A percentile compares a stretch with the other conserved stretches of the same genome.
Evolutionary conservation across 306 rosid genomes (phyloP).

Genomic region (Pachyrhizus erosus): DNA sequence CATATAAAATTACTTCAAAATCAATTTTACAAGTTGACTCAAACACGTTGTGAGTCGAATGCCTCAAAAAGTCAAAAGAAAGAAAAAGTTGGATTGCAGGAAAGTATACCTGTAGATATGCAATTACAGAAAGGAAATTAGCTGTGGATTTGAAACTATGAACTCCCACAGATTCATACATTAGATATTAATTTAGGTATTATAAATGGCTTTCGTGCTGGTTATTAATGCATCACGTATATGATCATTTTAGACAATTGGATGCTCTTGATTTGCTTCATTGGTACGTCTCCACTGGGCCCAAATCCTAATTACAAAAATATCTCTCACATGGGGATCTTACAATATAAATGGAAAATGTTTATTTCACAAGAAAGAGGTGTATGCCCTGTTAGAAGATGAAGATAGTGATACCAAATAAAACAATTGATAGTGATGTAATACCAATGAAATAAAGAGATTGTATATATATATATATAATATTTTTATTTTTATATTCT

Average conservation of each 20-base stretch:
- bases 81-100: background rate
- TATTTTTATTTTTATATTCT: too few species aligned
- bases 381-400: background rate
- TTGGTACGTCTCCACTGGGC: background rate
- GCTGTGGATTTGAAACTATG: background rate
- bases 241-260: slow-evolving; percentile 25
- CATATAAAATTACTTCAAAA: too few species aligned
- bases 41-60: too few species aligned
- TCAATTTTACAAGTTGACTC: too few species aligned
- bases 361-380: background rate
- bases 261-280: background rate
- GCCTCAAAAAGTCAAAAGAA: background rate
- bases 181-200: background rate
- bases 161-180: background rate
- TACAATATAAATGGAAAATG: background rate
- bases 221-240: background rate
- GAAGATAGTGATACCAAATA: background rate
- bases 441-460: too few species aligned
- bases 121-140: too few species aligned
- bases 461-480: too few species aligned
- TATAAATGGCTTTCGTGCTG: background rate
- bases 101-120: background rate
- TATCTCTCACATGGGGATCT: background rate
- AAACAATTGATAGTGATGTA: background rate
- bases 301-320: background rate